A percentile compares a stretch with the other conserved stretches of the same genome.
These are phyloP conservation scores for Pichia sp. DNA, from an alignment of 1,139 yeast species.

Conservation along the genomic window DNA sequence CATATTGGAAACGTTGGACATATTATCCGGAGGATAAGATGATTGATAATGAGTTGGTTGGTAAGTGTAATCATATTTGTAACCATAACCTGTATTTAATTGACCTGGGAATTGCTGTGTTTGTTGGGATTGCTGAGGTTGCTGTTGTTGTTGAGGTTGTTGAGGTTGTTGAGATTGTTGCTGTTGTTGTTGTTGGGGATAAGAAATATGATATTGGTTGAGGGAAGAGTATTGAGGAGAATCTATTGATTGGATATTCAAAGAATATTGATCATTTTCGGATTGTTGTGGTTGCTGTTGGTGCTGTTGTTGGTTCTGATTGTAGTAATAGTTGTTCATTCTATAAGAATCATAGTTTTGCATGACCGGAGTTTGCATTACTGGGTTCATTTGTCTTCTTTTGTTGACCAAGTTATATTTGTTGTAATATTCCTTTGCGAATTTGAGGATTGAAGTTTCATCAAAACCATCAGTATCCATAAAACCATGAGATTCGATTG, in stretches of 20 bases:
- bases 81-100: not conserved
- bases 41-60: not conserved
- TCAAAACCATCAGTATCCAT: constrained; percentile 42
- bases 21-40: not conserved
- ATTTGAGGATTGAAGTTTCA: constrained; percentile 31
- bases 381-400: constrained; percentile 7
- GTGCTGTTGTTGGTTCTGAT: constrained; percentile 5
- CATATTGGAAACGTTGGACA: not conserved
- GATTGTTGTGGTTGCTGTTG: not conserved
- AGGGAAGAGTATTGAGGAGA: not conserved
- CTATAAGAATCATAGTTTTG: constrained; percentile 13
- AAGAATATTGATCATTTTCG: not conserved
- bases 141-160: constrained; percentile 9
- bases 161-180: constrained; percentile 4
- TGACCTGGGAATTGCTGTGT: not conserved
- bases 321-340: not conserved
- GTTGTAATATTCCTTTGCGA: constrained; percentile 23
- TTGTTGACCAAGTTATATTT: constrained; percentile 10
- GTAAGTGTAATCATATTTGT: constrained; percentile 3
- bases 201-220: not conserved
- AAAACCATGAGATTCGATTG: constrained; percentile 52
- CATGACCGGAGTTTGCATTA: not conserved
- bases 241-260: not conserved
- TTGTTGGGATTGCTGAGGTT: constrained; percentile 8
- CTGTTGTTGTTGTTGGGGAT: constrained; percentile 6